Evolutionary conservation across 139 green algal genomes (phyloP).

Genomic region (Closterium sp.): DNA sequence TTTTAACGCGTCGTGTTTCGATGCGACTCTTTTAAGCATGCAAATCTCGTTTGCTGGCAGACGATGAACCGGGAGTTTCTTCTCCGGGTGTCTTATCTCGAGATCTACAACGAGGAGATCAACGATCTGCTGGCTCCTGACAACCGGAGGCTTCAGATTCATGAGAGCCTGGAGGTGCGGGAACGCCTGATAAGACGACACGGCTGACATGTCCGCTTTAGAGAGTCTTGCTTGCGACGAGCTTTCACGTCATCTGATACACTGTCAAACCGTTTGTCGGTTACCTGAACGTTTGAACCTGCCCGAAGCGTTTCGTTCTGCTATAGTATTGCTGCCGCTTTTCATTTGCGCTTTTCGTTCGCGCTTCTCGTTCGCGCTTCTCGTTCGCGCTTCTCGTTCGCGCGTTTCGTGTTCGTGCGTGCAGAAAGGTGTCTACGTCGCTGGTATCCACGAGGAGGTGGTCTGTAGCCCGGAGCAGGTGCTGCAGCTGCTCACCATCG

Average conservation of each 20-base stretch:
- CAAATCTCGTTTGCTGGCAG: no score
- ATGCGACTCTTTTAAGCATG: no score
- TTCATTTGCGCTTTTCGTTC: no score
- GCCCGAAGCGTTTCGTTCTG: no score
- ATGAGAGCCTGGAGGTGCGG: conserved; percentile 55
- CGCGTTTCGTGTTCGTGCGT: neutral
- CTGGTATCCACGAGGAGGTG: conserved; percentile 89
- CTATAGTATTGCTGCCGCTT: no score
- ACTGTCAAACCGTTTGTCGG: no score
- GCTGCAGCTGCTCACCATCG: conserved; percentile 72
- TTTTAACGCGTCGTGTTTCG: neutral
- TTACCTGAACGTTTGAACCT: neutral
- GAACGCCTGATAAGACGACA: no score
- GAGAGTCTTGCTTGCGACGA: neutral
- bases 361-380: no score
- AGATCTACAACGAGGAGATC: conserved; percentile 61
- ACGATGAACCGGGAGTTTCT: conserved; percentile 46
- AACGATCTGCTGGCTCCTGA: conserved; percentile 53
- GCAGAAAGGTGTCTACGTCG: conserved; percentile 83
- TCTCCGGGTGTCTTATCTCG: conserved; percentile 53
- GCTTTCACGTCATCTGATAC: neutral
- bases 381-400: no score
- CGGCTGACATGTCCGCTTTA: no score
- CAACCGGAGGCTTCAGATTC: conserved; percentile 42
- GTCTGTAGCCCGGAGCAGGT: conserved; percentile 79